phyloP scores from a whole-genome alignment of 202 grass and related monocot genomes.

The Musa balbisiana region DNA sequence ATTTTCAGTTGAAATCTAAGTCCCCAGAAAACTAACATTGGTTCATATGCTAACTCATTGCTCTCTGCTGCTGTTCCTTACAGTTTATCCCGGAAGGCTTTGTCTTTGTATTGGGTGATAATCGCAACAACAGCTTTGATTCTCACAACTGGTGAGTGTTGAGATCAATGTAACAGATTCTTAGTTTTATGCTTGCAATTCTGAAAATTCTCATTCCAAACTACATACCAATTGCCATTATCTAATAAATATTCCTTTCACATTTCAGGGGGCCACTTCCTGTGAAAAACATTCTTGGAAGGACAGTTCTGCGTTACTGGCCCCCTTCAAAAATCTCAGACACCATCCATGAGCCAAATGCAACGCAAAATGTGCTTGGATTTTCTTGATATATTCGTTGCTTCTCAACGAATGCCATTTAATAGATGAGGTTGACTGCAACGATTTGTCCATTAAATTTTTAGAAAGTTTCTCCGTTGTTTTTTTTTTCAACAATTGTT shows the following conservation, averaged over 20 bases:
- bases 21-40: too few species aligned
- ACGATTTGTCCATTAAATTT: neutral
- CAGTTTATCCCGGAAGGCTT: constrained; percentile 59
- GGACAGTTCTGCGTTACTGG: constrained; percentile 90
- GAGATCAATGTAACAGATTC: neutral
- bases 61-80: neutral
- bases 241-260: neutral
- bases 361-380: constrained; percentile 25
- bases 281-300: constrained; percentile 80
- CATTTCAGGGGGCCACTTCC: constrained; percentile 73
- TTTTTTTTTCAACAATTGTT: neutral
- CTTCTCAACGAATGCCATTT: neutral
- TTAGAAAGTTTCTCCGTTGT: neutral
- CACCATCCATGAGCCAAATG: constrained; percentile 58
- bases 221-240: neutral
- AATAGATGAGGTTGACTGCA: neutral
- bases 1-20: too few species aligned
- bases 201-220: neutral
- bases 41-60: neutral
- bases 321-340: constrained; percentile 86
- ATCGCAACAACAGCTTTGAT: constrained; percentile 92
- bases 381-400: constrained; percentile 22
- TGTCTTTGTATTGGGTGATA: constrained; percentile 92
- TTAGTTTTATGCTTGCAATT: neutral
- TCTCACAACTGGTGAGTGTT: constrained; percentile 86